Evolutionary conservation across 2,329 filamentous ascomycete genomes (phyloP).

Genomic region (Rasamsonia emersonii): DNA sequence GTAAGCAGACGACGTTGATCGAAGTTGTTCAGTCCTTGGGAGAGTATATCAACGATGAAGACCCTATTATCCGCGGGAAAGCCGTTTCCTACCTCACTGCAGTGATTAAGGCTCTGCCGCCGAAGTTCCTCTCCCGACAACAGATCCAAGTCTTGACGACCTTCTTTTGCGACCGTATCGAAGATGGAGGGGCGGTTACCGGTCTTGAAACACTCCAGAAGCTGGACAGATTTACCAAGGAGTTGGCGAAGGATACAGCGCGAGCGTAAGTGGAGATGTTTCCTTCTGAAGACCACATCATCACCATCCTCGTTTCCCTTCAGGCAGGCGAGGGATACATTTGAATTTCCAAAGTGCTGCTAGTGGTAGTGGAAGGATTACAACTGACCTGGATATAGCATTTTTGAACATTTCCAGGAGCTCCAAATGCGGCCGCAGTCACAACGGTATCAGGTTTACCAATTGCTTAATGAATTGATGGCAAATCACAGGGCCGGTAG

Average conservation of each 20-base stretch:
- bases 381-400: slow-evolving; percentile 23
- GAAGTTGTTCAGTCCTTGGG: slow-evolving; percentile 55
- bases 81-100: slow-evolving; percentile 39
- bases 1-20: slow-evolving; percentile 52
- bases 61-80: slow-evolving; percentile 51
- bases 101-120: slow-evolving; percentile 40
- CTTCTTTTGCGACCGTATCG: slow-evolving; percentile 57
- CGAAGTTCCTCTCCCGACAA: slow-evolving; percentile 50
- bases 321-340: too few relatives aligned
- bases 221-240: slow-evolving; percentile 51
- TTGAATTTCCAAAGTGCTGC: too few relatives aligned
- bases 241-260: slow-evolving; percentile 46
- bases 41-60: slow-evolving; percentile 60
- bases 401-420: slow-evolving; percentile 46
- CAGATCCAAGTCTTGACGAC: slow-evolving; percentile 55
- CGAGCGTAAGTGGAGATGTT: slow-evolving; percentile 38
- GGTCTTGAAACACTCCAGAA: slow-evolving; percentile 52
- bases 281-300: slow-evolving; percentile 8
- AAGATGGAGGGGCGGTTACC: slow-evolving; percentile 53
- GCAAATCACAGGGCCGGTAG: slow-evolving; percentile 50
- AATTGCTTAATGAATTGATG: slow-evolving; percentile 54
- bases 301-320: too few relatives aligned
- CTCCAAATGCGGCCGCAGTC: slow-evolving; percentile 54
- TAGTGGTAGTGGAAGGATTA: slow-evolving; percentile 19
- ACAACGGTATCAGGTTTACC: slow-evolving; percentile 56